phyloP scores from a whole-genome alignment of 1,284 basidiomycete species.

The Golubevia sp. region DNA sequence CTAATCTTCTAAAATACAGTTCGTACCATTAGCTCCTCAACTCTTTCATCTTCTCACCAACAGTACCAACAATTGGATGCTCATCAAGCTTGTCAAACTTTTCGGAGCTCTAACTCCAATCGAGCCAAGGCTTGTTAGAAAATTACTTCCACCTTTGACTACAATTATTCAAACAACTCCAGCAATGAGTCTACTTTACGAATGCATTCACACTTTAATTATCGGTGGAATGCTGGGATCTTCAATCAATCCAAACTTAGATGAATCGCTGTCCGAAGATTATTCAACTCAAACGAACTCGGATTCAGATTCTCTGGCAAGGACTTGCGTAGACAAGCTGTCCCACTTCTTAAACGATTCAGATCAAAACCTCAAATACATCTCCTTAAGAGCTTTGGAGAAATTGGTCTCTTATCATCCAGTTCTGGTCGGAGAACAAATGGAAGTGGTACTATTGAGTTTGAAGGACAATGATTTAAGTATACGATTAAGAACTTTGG shows the following conservation, averaged over 20 bases:
- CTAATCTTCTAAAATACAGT: no score
- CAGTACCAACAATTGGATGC: conserved; percentile 98
- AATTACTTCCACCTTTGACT: conserved; percentile 88
- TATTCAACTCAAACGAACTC: no score
- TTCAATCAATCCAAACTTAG: no score
- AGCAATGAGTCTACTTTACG: conserved; percentile 93
- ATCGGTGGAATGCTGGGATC: conserved; percentile 89
- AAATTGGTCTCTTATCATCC: no score
- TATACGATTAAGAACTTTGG: no score
- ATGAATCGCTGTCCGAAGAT: no score
- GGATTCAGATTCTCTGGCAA: conserved; percentile 30
- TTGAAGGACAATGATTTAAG: no score
- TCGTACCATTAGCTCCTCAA: conserved; percentile 72
- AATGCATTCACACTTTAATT: conserved; percentile 97
- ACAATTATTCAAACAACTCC: conserved; percentile 93
- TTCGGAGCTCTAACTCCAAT: conserved; percentile 70
- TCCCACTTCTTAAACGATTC: conserved; percentile 40
- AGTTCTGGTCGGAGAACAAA: no score
- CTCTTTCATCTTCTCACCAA: conserved; percentile 92
- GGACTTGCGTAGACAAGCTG: conserved; percentile 53
- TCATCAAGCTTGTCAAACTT: conserved; percentile 95
- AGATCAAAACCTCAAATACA: conserved; percentile 57
- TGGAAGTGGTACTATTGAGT: no score
- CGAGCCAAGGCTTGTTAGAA: conserved; percentile 90
- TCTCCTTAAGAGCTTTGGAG: conserved; percentile 36